Evolutionary conservation across 1,284 basidiomycete genomes (phyloP), one percentile per base, ranked within the genome.

Genomic region (Rhodotorula sp.): DNA sequence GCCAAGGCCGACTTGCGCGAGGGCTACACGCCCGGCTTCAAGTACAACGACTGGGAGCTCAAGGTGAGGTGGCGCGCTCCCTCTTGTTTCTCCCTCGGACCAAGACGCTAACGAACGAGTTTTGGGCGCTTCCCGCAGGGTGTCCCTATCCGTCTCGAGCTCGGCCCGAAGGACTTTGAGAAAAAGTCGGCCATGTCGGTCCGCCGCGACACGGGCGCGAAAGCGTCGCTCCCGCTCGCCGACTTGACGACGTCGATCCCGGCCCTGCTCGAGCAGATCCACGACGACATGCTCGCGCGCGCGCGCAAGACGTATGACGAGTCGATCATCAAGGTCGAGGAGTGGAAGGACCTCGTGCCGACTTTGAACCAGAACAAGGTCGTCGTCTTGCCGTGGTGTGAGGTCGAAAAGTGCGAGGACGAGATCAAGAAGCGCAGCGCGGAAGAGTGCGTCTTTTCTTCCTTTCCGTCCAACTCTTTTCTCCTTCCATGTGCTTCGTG

Each of bases 11-110:
- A 99, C 83, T 84, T 95, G 76, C 85, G 95, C 67, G 95, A 98
- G 26, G 93, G 91, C 38, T 97, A 99, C 84, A 98, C 93, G 61
- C 95, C 95, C 21, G 95, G 95, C 58, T 99, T 90, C 85, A 99
- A 99, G 84, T 99, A 97, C 85, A 97, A 97, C 81, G 93, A 98
- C 80, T 98, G 95, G 94, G 97, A 99, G 84, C 90, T 97, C 83
- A 93, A 94, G 86, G 91, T 89, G 72, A 73, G 74, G 73, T 62
- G 7, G 12, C 48, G 26, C 73, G 23, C 59, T 48, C 38, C 34
- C 31, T 34, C 34, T 34, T 34, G 14, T 2, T 52, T 60, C 58
- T 52, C 10, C 26, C 34, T 56, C 31, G 62, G 10, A 19, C 16
- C 21, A 31, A 5, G 21, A 5, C 26, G 34, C 49, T 62, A 34